A percentile compares a stretch with the other conserved stretches of the same genome.
Evolutionary conservation across 2,329 filamentous ascomycete species (phyloP).

Genomic region (Penicillium sumatraense): DNA sequence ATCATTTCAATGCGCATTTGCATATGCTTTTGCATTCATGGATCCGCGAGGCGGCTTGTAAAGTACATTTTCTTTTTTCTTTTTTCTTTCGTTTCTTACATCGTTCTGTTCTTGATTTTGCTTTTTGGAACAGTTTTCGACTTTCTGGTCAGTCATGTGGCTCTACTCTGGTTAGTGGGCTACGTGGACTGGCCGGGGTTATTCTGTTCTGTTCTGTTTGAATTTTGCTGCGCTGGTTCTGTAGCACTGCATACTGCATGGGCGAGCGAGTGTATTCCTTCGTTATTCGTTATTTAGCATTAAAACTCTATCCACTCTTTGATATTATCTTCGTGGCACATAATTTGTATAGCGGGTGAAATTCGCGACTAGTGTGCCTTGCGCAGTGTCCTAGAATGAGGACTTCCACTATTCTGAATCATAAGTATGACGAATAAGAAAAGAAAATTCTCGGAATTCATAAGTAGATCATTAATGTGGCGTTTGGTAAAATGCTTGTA

Average conservation of each 20-base stretch:
- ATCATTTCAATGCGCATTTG: not conserved
- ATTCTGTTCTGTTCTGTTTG: not conserved
- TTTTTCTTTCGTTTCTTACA: not conserved
- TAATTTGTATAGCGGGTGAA: not conserved
- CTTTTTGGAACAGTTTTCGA: no score
- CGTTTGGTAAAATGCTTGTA: not conserved
- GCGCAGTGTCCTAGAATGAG: not conserved
- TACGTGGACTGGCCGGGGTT: not conserved
- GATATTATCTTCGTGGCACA: not conserved
- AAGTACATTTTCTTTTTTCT: not conserved
- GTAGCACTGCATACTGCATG: conserved; percentile 2
- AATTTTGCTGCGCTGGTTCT: conserved; percentile 2
- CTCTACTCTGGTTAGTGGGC: not conserved
- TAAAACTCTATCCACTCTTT: not conserved
- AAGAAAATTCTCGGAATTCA: not conserved
- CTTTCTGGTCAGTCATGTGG: not conserved
- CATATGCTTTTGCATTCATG: not conserved
- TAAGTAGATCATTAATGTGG: not conserved
- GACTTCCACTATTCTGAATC: not conserved
- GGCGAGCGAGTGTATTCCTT: conserved; percentile 2
- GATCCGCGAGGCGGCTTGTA: not conserved
- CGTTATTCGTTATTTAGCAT: conserved; percentile 1
- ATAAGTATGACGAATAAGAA: not conserved
- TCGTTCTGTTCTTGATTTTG: not conserved
- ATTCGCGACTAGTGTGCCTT: not conserved